A percentile compares a stretch with the other conserved stretches of the same genome.
phyloP scores from a whole-genome alignment of 208 protist genomes.

The Trypanosoma melophagium region DNA sequence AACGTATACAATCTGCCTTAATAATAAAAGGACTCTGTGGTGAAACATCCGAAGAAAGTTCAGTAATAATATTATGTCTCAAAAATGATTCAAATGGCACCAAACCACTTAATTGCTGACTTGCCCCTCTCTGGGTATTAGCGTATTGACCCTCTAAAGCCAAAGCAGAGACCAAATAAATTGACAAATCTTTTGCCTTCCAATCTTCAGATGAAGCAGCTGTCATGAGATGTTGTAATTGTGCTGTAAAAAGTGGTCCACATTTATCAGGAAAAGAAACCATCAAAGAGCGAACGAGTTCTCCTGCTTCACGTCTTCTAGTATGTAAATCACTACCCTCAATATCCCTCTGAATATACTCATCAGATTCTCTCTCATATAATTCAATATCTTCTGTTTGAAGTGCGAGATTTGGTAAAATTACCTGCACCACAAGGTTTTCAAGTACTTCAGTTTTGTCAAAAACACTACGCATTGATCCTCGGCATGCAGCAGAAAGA shows the following conservation, averaged over 20 bases:
- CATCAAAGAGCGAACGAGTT: conserved; percentile 91
- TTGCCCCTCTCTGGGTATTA: conserved; percentile 53
- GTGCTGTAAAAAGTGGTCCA: conserved; percentile 58
- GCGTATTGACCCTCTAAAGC: conserved; percentile 74
- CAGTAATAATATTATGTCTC: conserved; percentile 76
- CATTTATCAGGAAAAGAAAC: conserved; percentile 60
- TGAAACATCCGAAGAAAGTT: conserved; percentile 64
- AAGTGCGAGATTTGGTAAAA: conserved; percentile 94
- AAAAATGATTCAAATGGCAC: conserved; percentile 92
- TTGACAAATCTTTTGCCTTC: conserved; percentile 94
- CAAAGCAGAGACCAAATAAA: conserved; percentile 94
- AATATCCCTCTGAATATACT: conserved; percentile 96
- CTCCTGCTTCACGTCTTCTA: conserved; percentile 86
- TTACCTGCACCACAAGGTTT: conserved; percentile 89
- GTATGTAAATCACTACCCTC: conserved; percentile 95
- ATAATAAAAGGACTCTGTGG: conserved; percentile 77
- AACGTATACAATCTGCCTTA: conserved; percentile 95
- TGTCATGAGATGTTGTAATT: conserved; percentile 51
- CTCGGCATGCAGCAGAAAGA: conserved; percentile 81
- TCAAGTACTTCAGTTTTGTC: conserved; percentile 59
- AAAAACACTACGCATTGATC: conserved; percentile 81
- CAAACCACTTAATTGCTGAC: conserved; percentile 59
- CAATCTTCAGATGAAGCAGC: conserved; percentile 65
- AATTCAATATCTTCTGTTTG: conserved; percentile 90
- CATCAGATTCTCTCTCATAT: conserved; percentile 93